Conservation (phyloP, 306 rosid genomes). For the Begonia peltatifolia region DNA sequence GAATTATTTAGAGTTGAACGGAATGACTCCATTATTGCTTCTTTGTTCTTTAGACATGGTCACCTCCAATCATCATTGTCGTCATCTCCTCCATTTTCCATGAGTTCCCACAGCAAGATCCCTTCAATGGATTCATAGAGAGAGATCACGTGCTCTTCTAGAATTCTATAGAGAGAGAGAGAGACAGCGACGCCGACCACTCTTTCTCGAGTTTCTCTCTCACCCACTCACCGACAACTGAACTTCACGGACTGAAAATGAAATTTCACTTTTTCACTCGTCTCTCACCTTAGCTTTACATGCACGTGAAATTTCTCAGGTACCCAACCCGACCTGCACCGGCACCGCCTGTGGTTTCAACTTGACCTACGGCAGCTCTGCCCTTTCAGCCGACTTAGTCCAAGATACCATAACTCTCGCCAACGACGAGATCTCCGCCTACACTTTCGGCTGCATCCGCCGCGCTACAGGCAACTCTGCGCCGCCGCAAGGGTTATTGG, state of each 20-base stretch:
- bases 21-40: too few relatives aligned
- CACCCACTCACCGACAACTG: constrained; percentile 8
- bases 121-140: too few relatives aligned
- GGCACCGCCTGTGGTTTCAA: constrained; percentile 65
- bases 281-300: background rate
- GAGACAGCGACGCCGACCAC: background rate
- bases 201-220: background rate
- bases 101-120: too few relatives aligned
- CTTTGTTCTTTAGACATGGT: too few relatives aligned
- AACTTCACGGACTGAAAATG: constrained; percentile 5
- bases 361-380: constrained; percentile 66
- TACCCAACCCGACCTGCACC: constrained; percentile 62
- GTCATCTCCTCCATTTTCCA: too few relatives aligned
- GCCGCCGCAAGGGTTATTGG: constrained; percentile 76
- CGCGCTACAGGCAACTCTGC: constrained; percentile 49
- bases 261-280: background rate
- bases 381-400: constrained; percentile 47
- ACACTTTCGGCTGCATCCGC: constrained; percentile 73
- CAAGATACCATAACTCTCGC: constrained; percentile 69
- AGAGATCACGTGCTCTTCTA: background rate
- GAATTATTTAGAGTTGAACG: too few relatives aligned
- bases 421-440: constrained; percentile 39
- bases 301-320: constrained; percentile 42
- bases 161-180: background rate
- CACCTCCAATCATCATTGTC: too few relatives aligned